Evolutionary conservation across 495 filamentous ascomycete species (phyloP), one percentile per base, ranked within the genome.

Genomic region (Aspergillus kassunensis): DNA sequence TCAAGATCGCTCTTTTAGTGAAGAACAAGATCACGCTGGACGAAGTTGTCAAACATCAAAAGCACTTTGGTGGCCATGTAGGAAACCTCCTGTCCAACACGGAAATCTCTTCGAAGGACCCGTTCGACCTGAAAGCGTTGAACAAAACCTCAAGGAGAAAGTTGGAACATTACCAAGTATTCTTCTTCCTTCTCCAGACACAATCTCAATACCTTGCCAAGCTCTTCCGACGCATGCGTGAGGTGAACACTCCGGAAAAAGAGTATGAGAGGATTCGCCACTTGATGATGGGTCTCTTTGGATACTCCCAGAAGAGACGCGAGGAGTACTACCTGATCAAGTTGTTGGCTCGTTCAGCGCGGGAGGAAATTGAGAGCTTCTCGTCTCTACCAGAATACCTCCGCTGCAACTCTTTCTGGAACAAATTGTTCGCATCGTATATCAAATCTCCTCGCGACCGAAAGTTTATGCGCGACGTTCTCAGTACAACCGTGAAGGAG

Each of bases 11-110:
- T 11, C 81, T 99, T 5, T 80, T 99, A 13, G 95, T 97, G 54
- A 97, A 97, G 76, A 97, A 97, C 72, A 99, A 97, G 71, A 99
- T 99, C 63, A 97, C 95, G 0, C 78, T 97, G 1, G 93, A 99
- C 64, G 93, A 99, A 76, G 91, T 99, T 37, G 87, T 97, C 39
- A 92, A 87, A 62, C 95, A 97, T 64, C 95, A 97, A 67, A 92
- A 87, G 71, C 93, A 93, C 64, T 96, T 95, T 61, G 95, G 93
- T 47, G 95, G 93, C 1, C 87, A 95, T 58, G 86, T 90, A 41
- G 90, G 90, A 52, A 91, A 80, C 57, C 76, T 97, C 11, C 76
- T 97, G 30, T 86, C 87, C 45, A 96, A 93, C 65, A 89, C 80
- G 11, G 83, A 90, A 39, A 92, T 96, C 33, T 82, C 88, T 9